Percentiles rank a stretch among this genome's conserved stretches.
Conservation (phyloP, 371 early-diverging fungal species). For the Apophysomyces trapeziformis region DNA sequence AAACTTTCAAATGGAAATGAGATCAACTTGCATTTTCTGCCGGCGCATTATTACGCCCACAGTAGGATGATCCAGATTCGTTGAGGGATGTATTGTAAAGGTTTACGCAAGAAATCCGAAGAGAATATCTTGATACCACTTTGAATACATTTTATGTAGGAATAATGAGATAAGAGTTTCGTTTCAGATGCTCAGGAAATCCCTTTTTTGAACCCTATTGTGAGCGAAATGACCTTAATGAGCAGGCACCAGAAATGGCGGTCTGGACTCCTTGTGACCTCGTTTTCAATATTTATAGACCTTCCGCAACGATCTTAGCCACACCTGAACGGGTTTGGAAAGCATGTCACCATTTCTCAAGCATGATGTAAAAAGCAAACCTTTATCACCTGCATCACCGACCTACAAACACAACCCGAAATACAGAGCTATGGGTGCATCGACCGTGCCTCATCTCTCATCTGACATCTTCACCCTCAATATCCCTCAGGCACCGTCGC, state of each 20-base stretch:
- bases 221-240: background rate
- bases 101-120: too few relatives aligned
- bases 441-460: slow-evolving; percentile 1
- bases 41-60: too few relatives aligned
- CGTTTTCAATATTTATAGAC: slow-evolving; percentile 7
- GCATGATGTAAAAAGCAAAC: slow-evolving; percentile 7
- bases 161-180: background rate
- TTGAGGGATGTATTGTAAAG: too few relatives aligned
- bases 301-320: slow-evolving; percentile 2
- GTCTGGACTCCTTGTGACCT: slow-evolving; percentile 12
- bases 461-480: slow-evolving; percentile 5
- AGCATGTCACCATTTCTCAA: slow-evolving; percentile 9
- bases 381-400: slow-evolving; percentile 5
- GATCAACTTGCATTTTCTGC: too few relatives aligned
- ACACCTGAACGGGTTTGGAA: slow-evolving; percentile 6
- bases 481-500: slow-evolving; percentile 10
- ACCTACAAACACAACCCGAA: slow-evolving; percentile 3
- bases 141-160: background rate
- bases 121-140: too few relatives aligned
- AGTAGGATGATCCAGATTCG: too few relatives aligned
- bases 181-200: background rate
- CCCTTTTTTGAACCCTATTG: background rate
- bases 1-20: too few relatives aligned
- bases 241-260: background rate
- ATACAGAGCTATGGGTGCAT: slow-evolving; percentile 5